A percentile compares a stretch with the other conserved stretches of the same genome.
Conservation (phyloP, 2,329 filamentous ascomycete genomes). For the Dendryphion nanum region DNA sequence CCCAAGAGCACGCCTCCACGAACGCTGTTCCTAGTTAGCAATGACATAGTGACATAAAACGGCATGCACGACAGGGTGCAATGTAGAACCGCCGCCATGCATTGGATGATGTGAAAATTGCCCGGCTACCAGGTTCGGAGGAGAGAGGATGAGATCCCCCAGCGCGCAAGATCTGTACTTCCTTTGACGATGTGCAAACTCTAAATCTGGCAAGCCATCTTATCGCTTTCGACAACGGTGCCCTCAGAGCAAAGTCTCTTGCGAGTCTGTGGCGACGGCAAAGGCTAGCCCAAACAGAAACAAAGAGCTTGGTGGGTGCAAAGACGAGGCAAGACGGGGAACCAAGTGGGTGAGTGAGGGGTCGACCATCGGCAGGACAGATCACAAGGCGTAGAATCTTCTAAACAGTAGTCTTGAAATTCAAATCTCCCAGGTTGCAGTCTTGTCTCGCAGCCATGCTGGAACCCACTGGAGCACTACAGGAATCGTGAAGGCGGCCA, state of each 20-base stretch:
- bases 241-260: neutral
- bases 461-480: slow-evolving; percentile 12
- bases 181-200: slow-evolving; percentile 10
- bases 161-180: slow-evolving; percentile 16
- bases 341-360: slow-evolving; percentile 5
- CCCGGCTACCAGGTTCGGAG: slow-evolving; percentile 28
- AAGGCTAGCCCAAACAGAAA: too few relatives aligned
- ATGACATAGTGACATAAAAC: slow-evolving; percentile 36
- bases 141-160: slow-evolving; percentile 5
- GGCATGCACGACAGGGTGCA: slow-evolving; percentile 29
- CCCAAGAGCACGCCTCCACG: slow-evolving; percentile 11
- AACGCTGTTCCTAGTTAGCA: slow-evolving; percentile 17
- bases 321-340: too few relatives aligned
- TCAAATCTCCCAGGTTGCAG: slow-evolving; percentile 16
- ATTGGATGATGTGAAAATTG: slow-evolving; percentile 4
- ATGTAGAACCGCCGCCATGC: slow-evolving; percentile 11
- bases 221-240: neutral
- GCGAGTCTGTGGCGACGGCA: neutral
- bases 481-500: slow-evolving; percentile 8
- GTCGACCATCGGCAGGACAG: slow-evolving; percentile 11
- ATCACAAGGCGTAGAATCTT: slow-evolving; percentile 9
- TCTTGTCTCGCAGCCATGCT: slow-evolving; percentile 19
- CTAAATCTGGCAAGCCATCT: slow-evolving; percentile 1
- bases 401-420: slow-evolving; percentile 11
- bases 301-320: too few relatives aligned